A percentile compares a stretch with the other conserved stretches of the same genome.
phyloP scores from a whole-genome alignment of 805 yeast species.

The Yamadazyma tumulicola region DNA sequence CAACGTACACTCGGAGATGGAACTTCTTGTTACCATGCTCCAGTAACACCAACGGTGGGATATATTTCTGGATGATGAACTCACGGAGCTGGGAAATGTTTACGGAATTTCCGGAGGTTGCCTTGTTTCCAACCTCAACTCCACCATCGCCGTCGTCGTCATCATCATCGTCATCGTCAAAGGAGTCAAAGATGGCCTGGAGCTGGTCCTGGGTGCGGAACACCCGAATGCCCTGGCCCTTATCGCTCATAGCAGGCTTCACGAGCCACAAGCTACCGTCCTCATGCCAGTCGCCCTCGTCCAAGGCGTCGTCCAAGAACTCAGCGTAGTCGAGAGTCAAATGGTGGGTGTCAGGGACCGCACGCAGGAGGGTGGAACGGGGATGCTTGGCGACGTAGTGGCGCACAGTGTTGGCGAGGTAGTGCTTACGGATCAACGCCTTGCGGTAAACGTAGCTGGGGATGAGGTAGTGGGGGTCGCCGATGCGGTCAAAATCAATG shows the following conservation, averaged over 20 bases:
- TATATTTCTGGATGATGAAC: slow-evolving; percentile 84
- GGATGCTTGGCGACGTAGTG: slow-evolving; percentile 75
- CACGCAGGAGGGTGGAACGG: slow-evolving; percentile 48
- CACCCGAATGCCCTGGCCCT: slow-evolving; percentile 91
- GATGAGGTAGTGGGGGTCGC: slow-evolving; percentile 49
- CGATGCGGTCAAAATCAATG: slow-evolving; percentile 66
- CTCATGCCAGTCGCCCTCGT: slow-evolving; percentile 83
- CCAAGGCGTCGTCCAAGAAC: slow-evolving; percentile 88
- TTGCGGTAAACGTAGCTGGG: slow-evolving; percentile 87
- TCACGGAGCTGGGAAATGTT: slow-evolving; percentile 86
- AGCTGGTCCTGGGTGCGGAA: slow-evolving; percentile 76
- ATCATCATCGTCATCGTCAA: slow-evolving; percentile 66
- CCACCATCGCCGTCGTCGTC: slow-evolving; percentile 47
- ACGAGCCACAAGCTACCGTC: slow-evolving; percentile 80
- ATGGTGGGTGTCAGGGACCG: slow-evolving; percentile 74
- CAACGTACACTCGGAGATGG: slow-evolving; percentile 82
- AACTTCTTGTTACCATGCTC: slow-evolving; percentile 69
- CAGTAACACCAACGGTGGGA: slow-evolving; percentile 62
- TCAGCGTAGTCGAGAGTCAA: slow-evolving; percentile 94
- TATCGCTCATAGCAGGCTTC: slow-evolving; percentile 96
- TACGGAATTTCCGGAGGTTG: slow-evolving; percentile 57
- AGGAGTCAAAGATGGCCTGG: slow-evolving; percentile 78
- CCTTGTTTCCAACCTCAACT: slow-evolving; percentile 29
- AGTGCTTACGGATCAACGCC: slow-evolving; percentile 88
- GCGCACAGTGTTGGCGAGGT: slow-evolving; percentile 78